phyloP scores from a whole-genome alignment of 1,284 basidiomycete species.

The Apiotrichum laibachii region DNA sequence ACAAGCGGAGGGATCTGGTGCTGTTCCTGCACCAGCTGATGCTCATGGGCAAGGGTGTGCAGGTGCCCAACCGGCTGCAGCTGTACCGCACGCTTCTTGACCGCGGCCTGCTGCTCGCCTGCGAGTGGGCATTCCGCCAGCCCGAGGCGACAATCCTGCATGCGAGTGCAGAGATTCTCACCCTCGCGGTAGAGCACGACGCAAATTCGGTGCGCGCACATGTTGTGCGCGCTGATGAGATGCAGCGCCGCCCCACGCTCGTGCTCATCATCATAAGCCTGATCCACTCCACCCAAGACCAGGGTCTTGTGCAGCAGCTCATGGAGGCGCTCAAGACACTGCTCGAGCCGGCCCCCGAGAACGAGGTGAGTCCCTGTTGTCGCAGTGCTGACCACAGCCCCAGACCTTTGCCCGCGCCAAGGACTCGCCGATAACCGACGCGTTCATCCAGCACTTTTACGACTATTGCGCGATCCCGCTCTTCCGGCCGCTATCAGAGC shows the following conservation, averaged over 20 bases:
- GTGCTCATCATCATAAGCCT: slow-evolving; percentile 72
- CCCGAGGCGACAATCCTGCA: slow-evolving; percentile 62
- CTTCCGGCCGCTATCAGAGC: slow-evolving; percentile 71
- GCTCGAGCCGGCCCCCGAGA: slow-evolving; percentile 63
- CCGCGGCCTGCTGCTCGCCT: slow-evolving; percentile 79
- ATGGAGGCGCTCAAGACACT: slow-evolving; percentile 84
- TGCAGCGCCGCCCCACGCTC: slow-evolving; percentile 58
- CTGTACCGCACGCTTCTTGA: slow-evolving; percentile 90
- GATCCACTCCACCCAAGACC: slow-evolving; percentile 72
- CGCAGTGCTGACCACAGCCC: slow-evolving; percentile 4
- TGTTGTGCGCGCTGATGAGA: slow-evolving; percentile 73
- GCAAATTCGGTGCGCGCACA: slow-evolving; percentile 79
- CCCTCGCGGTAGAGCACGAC: slow-evolving; percentile 87
- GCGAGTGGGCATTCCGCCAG: slow-evolving; percentile 78
- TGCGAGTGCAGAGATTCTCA: slow-evolving; percentile 82
- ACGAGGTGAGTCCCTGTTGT: slow-evolving; percentile 44
- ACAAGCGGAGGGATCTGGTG: slow-evolving; percentile 62
- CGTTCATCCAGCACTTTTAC: slow-evolving; percentile 91
- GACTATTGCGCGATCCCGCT: slow-evolving; percentile 67
- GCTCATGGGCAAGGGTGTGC: slow-evolving; percentile 93
- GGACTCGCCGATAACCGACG: slow-evolving; percentile 59
- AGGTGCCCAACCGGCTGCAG: slow-evolving; percentile 76
- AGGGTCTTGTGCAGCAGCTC: slow-evolving; percentile 85
- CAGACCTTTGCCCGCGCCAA: slow-evolving; percentile 17
- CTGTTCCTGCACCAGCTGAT: slow-evolving; percentile 88